Evolutionary conservation across 2,329 filamentous ascomycete genomes (phyloP).

Genomic region (Lecanosticta acicola): DNA sequence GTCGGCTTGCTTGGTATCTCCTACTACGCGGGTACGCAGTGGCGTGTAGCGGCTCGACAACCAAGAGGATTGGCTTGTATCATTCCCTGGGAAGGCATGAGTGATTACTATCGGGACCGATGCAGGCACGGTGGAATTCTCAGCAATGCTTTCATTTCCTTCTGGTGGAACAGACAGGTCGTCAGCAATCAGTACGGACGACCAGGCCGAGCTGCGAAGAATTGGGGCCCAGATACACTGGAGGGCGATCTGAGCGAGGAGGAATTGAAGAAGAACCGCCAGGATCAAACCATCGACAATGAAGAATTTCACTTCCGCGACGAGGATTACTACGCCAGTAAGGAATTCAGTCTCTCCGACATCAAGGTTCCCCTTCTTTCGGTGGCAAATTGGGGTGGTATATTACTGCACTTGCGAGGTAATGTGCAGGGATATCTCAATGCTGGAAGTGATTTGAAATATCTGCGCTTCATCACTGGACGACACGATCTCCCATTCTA

Average conservation of each 20-base stretch:
- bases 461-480: slow-evolving; percentile 63
- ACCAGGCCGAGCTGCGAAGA: slow-evolving; percentile 39
- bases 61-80: slow-evolving; percentile 42
- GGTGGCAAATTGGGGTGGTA: slow-evolving; percentile 68
- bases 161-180: slow-evolving; percentile 65
- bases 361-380: slow-evolving; percentile 62
- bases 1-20: slow-evolving; percentile 44
- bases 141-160: slow-evolving; percentile 44
- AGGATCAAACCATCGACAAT: slow-evolving; percentile 39
- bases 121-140: slow-evolving; percentile 41
- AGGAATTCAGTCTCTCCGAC: slow-evolving; percentile 59
- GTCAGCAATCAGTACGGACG: slow-evolving; percentile 63
- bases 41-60: slow-evolving; percentile 38
- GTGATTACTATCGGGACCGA: slow-evolving; percentile 45
- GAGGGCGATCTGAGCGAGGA: slow-evolving; percentile 55
- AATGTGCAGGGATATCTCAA: slow-evolving; percentile 61
- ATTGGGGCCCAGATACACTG: slow-evolving; percentile 51
- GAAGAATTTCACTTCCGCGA: slow-evolving; percentile 54
- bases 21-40: slow-evolving; percentile 39
- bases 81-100: slow-evolving; percentile 45
- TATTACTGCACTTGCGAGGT: slow-evolving; percentile 61
- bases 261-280: slow-evolving; percentile 46
- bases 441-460: slow-evolving; percentile 62
- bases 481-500: slow-evolving; percentile 69
- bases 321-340: slow-evolving; percentile 58